Conservation (phyloP, 768 basidiomycete genomes). For the Saitozyma podzolica region DNA sequence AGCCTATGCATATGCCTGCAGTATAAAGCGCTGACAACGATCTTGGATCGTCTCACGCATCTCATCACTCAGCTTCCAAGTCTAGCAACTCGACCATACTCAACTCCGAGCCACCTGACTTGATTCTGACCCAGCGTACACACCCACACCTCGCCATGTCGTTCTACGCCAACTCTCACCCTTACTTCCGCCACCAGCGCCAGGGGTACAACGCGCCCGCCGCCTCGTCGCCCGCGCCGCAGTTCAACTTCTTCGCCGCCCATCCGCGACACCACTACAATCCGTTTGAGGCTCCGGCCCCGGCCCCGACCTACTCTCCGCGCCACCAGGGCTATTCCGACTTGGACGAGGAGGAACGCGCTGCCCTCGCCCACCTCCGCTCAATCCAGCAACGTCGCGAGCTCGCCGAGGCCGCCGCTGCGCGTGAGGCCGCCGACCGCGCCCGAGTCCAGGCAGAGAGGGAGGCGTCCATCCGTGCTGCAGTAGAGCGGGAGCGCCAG, state of each 20-base stretch:
- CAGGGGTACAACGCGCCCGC: not conserved
- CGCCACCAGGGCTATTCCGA: constrained; percentile 5
- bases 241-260: not conserved
- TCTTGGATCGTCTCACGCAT: not conserved
- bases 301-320: not conserved
- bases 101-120: not conserved
- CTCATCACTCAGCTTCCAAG: not conserved
- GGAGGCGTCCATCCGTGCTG: constrained; percentile 22
- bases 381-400: constrained; percentile 35
- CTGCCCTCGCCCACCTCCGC: constrained; percentile 39
- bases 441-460: constrained; percentile 16
- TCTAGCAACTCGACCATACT: not conserved
- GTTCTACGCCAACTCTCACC: too few relatives aligned
- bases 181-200: not conserved
- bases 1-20: not conserved
- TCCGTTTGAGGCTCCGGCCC: not conserved
- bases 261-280: not conserved
- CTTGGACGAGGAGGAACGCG: constrained; percentile 39
- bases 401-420: constrained; percentile 18
- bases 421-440: constrained; percentile 13
- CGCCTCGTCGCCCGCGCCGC: not conserved
- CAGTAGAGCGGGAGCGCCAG: constrained; percentile 8
- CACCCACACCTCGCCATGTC: too few relatives aligned
- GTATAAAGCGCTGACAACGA: not conserved
- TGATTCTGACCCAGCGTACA: too few relatives aligned